Percentiles rank a stretch among this genome's conserved stretches.
These are phyloP conservation scores for Phytophthora ohioensis DNA, from an alignment of 352 stramenopile genomes.

Conservation along the genomic window DNA sequence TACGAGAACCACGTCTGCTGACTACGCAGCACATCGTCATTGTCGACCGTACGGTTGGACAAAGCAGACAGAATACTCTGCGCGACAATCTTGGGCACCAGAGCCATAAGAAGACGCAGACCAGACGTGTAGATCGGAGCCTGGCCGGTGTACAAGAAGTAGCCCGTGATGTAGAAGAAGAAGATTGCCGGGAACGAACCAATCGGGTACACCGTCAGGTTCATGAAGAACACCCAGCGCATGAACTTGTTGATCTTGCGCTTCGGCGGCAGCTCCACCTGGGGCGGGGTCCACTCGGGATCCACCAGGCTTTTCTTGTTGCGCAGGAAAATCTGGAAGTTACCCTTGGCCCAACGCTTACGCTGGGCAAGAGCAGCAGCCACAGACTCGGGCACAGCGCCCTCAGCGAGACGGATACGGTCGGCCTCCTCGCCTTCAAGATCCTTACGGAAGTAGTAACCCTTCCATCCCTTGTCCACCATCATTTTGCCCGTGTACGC, in stretches of 20 bases:
- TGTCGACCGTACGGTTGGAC: conserved; percentile 78
- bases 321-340: conserved; percentile 78
- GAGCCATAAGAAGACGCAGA: conserved; percentile 68
- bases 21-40: conserved; percentile 75
- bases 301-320: conserved; percentile 76
- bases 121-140: conserved; percentile 77
- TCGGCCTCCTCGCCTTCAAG: conserved; percentile 73
- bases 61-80: conserved; percentile 75
- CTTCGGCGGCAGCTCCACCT: conserved; percentile 58
- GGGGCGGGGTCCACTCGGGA: conserved; percentile 59
- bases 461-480: conserved; percentile 86
- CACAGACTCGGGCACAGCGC: conserved; percentile 72
- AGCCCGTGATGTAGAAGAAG: conserved; percentile 81
- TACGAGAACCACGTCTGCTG: conserved; percentile 87
- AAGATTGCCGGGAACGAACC: conserved; percentile 78
- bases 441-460: conserved; percentile 81
- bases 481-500: conserved; percentile 84
- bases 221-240: conserved; percentile 87
- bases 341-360: conserved; percentile 82
- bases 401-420: conserved; percentile 74
- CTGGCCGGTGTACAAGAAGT: conserved; percentile 81
- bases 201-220: conserved; percentile 79
- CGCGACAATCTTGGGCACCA: conserved; percentile 78
- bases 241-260: conserved; percentile 84
- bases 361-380: conserved; percentile 65